These are phyloP conservation scores for Russula compacta DNA, from an alignment of 768 basidiomycete genomes.

Conservation along the genomic window DNA sequence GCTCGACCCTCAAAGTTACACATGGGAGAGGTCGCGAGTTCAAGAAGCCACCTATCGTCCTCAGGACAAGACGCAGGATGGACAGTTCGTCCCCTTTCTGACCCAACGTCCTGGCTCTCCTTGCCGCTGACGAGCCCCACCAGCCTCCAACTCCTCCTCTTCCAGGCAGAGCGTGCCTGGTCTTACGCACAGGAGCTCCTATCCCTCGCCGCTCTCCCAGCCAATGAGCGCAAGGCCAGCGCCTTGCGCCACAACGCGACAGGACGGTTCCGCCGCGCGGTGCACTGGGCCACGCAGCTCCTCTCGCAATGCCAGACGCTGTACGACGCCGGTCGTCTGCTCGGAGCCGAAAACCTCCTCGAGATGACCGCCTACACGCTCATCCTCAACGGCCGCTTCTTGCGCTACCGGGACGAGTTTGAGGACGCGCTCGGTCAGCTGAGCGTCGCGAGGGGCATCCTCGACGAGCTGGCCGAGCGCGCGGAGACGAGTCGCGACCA, in stretches of 20 bases:
- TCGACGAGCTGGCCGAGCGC: conserved; percentile 54
- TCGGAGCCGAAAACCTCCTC: conserved; percentile 50
- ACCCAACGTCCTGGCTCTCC: background rate
- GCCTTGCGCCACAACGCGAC: conserved; percentile 66
- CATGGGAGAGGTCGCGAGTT: conserved; percentile 88
- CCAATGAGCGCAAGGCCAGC: conserved; percentile 33
- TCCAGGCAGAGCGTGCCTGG: conserved; percentile 91
- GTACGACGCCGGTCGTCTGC: conserved; percentile 39
- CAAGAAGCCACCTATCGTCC: conserved; percentile 70
- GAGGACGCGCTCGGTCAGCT: conserved; percentile 69
- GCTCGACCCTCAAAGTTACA: conserved; percentile 75
- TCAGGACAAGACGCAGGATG: conserved; percentile 66
- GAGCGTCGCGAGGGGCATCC: conserved; percentile 63
- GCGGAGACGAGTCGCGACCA: conserved; percentile 76
- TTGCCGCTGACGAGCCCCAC: conserved; percentile 9
- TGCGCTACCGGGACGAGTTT: conserved; percentile 67
- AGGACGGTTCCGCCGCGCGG: conserved; percentile 69
- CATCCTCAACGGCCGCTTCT: conserved; percentile 73
- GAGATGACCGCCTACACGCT: conserved; percentile 75
- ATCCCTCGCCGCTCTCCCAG: conserved; percentile 37
- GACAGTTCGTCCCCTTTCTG: conserved; percentile 60
- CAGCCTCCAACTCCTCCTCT: conserved; percentile 75
- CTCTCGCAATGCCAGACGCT: conserved; percentile 64
- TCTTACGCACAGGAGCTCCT: conserved; percentile 78
- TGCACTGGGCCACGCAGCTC: conserved; percentile 70